These are phyloP conservation scores for Monosporascus sp. DNA, from an alignment of 2,329 filamentous ascomycete genomes.

Conservation along the genomic window DNA sequence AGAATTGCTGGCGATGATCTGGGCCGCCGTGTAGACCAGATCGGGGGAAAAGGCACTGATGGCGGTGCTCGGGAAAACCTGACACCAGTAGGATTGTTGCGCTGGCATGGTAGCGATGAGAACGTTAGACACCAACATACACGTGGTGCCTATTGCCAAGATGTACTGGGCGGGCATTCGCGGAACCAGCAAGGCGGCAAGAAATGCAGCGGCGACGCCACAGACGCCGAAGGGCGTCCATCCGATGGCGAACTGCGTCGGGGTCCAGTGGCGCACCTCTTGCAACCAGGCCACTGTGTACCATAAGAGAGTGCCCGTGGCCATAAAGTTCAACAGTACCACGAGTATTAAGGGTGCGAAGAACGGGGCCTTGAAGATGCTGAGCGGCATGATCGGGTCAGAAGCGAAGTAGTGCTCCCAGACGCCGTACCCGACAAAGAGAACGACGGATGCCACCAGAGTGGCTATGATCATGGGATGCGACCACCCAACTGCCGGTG, in stretches of 20 bases:
- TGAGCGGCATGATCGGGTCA: slow-evolving; percentile 40
- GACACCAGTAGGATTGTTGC: slow-evolving; percentile 39
- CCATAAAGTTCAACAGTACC: slow-evolving; percentile 42
- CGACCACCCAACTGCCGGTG: slow-evolving; percentile 40
- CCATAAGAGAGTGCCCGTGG: slow-evolving; percentile 42
- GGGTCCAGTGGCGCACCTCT: slow-evolving; percentile 33
- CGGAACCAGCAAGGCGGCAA: slow-evolving; percentile 41
- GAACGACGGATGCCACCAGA: slow-evolving; percentile 29
- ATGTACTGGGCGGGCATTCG: slow-evolving; percentile 43
- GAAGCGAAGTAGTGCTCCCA: slow-evolving; percentile 37
- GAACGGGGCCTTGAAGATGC: slow-evolving; percentile 39
- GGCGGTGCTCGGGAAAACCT: slow-evolving; percentile 34
- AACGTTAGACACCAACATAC: slow-evolving; percentile 24
- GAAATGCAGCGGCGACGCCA: slow-evolving; percentile 31
- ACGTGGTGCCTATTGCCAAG: slow-evolving; percentile 36
- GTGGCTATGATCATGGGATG: slow-evolving; percentile 35
- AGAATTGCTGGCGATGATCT: slow-evolving; percentile 49
- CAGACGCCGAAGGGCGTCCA: slow-evolving; percentile 37
- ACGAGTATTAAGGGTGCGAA: slow-evolving; percentile 38
- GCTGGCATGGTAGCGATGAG: slow-evolving; percentile 39
- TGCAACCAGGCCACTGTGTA: slow-evolving; percentile 43
- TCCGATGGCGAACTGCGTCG: slow-evolving; percentile 33
- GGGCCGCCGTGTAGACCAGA: slow-evolving; percentile 44
- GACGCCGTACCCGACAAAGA: slow-evolving; percentile 27
- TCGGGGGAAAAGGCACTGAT: slow-evolving; percentile 38